Conservation (phyloP, 2,329 filamentous ascomycete species). For the Ophiostoma montium region DNA sequence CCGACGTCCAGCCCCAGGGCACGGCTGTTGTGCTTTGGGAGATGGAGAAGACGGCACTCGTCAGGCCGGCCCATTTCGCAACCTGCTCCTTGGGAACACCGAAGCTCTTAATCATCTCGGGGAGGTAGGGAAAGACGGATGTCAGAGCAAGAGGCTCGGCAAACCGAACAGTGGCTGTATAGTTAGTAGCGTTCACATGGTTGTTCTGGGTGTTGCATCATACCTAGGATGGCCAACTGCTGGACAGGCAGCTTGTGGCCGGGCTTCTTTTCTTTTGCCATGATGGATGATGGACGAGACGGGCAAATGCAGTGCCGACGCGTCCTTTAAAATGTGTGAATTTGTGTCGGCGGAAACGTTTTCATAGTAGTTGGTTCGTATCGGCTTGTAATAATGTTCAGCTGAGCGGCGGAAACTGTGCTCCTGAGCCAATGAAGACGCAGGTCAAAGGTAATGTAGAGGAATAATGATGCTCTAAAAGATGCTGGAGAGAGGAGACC, state of each 20-base stretch:
- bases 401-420: too few species aligned
- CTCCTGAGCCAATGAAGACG: too few species aligned
- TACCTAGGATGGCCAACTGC: conserved; percentile 69
- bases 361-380: too few species aligned
- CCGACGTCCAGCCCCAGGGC: conserved; percentile 63
- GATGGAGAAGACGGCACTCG: conserved; percentile 57
- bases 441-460: background rate
- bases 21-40: conserved; percentile 59
- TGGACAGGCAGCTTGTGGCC: conserved; percentile 55
- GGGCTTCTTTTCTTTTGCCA: conserved; percentile 14
- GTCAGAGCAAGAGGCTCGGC: conserved; percentile 62
- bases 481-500: background rate
- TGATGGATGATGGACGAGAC: background rate
- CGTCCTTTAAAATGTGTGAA: too few species aligned
- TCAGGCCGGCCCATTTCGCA: conserved; percentile 67
- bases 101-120: conserved; percentile 74
- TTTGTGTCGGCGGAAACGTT: too few species aligned
- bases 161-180: conserved; percentile 59
- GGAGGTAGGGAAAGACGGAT: conserved; percentile 55
- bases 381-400: too few species aligned
- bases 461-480: background rate
- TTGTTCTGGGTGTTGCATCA: conserved; percentile 1
- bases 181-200: background rate
- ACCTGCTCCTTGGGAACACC: conserved; percentile 57
- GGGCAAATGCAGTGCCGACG: background rate